These are phyloP conservation scores for Ilex paraguariensis DNA, from an alignment of 305 asterid species.

Conservation along the genomic window DNA sequence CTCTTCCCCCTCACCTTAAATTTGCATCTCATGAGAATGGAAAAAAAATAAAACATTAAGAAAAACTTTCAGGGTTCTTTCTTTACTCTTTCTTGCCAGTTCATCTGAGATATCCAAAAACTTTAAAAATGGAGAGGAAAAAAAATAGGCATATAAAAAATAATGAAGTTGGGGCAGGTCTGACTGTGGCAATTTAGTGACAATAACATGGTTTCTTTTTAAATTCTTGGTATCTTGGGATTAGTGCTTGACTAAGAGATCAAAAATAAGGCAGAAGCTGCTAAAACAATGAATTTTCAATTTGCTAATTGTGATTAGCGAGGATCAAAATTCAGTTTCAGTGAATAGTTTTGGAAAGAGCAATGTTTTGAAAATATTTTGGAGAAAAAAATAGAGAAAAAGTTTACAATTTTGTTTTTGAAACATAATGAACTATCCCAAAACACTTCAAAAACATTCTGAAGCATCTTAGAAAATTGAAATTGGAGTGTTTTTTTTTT, in stretches of 20 bases:
- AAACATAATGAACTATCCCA: background rate
- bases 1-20: background rate
- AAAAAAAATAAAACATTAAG: slow-evolving; percentile 13
- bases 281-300: background rate
- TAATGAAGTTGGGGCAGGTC: background rate
- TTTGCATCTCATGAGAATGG: slow-evolving; percentile 14
- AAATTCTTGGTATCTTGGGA: background rate
- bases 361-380: background rate
- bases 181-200: background rate
- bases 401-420: background rate
- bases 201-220: background rate
- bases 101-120: slow-evolving; percentile 20
- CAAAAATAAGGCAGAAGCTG: background rate
- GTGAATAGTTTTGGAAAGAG: too few species aligned
- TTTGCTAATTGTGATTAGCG: background rate
- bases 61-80: slow-evolving; percentile 6
- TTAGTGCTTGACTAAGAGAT: slow-evolving; percentile 18
- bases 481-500: too few species aligned
- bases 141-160: background rate
- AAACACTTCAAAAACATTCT: too few species aligned
- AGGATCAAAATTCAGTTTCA: too few species aligned
- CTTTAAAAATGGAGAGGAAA: too few species aligned
- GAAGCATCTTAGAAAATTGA: too few species aligned
- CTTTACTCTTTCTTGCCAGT: slow-evolving; percentile 20
- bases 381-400: background rate